Conservation (phyloP, 345 rosid species). For the Dipteronia sinensis region DNA sequence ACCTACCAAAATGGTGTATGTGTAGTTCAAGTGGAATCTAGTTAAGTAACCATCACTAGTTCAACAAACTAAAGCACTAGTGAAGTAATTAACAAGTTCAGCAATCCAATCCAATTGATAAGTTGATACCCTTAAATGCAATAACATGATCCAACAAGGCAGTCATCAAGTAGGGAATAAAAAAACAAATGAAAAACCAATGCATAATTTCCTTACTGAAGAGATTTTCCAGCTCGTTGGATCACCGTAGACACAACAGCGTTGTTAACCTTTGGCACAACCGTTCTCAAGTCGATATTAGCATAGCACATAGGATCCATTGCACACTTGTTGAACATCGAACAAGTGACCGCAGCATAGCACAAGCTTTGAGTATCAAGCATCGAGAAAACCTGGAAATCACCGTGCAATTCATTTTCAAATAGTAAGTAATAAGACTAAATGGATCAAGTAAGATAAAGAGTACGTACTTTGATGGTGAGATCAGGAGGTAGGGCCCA, state of each 20-base stretch:
- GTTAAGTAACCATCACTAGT: background rate
- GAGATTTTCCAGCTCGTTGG: conserved; percentile 81
- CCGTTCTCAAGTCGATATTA: conserved; percentile 70
- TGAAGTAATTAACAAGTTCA: background rate
- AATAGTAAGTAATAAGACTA: no score
- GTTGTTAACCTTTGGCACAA: conserved; percentile 63
- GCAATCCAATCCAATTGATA: background rate
- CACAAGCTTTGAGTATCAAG: conserved; percentile 82
- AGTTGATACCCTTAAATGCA: background rate
- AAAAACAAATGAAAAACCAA: no score
- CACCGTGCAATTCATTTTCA: background rate
- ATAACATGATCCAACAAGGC: no score
- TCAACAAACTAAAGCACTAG: background rate
- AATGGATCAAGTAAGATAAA: background rate
- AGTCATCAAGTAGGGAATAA: no score
- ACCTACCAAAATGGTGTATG: background rate
- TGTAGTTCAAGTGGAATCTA: background rate
- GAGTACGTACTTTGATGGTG: conserved; percentile 60
- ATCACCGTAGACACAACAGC: conserved; percentile 80
- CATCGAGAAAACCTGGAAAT: conserved; percentile 72
- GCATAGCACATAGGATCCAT: conserved; percentile 82
- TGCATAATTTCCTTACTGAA: conserved; percentile 43
- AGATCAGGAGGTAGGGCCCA: conserved; percentile 87
- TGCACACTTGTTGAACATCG: conserved; percentile 77
- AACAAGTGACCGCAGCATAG: conserved; percentile 76